Evolutionary conservation across 345 rosid genomes (phyloP), one percentile per base, ranked within the genome.

Genomic region (Lepidium sativum): DNA sequence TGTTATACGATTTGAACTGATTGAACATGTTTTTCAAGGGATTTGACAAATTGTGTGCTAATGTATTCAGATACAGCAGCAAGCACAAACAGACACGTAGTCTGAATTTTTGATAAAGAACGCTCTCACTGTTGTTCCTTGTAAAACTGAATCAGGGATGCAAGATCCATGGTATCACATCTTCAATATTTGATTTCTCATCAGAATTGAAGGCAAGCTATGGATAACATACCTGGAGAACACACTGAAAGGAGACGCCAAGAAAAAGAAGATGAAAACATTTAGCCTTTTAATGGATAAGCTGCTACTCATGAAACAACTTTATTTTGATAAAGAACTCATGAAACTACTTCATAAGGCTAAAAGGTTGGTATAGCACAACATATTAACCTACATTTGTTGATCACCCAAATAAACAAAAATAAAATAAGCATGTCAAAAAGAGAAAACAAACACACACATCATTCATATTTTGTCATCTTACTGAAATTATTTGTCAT

Each of bases 221-320:
- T 77, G 97, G 62, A 94, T 81, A 77, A 95, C 96, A 70, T 80
- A 84, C 77, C 83, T 90, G 20, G 95, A 92, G 75, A 84, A 87
- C 44, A 94, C 67, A 68, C 99, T 94, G 83, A 70, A 65, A 39
- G 58, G 40, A 54, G 52, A 63, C 27, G 43, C 50, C 41, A 25
- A n/a, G n/a, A n/a, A 49, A 37, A 11, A 17, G 20, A 5, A 11
- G 40, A 18, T 45, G 15, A 47, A 61, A 17, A 15, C 25, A 33
- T 17, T 37, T 16, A 6, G 54, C 5, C 2, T 40, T 48, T 20
- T 41, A 52, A 20, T 29, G 42, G 11, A 13, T 31, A n/a, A 40
- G 33, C 7, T 45, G 64, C 20, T n/a, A n/a, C n/a, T n/a, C n/a
- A n/a, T n/a, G n/a, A n/a, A n/a, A n/a, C n/a, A n/a, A n/a, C n/a